Evolutionary conservation across 371 early-diverging fungal genomes (phyloP), one percentile per base, ranked within the genome.

Genomic region (Haplosporangium sp.): DNA sequence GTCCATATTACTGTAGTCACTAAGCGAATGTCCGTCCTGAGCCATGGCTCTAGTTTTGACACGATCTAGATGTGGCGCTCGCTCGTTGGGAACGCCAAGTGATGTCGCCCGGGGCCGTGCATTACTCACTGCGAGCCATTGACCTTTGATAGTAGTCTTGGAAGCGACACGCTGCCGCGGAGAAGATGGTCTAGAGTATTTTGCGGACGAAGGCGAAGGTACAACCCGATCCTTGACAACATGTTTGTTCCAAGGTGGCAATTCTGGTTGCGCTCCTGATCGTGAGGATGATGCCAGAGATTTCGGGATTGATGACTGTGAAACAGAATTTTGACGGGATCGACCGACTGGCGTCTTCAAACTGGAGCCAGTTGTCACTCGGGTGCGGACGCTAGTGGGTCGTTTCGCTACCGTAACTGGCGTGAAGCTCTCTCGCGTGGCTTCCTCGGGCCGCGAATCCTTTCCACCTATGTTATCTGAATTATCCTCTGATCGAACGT

Each of bases 61-160:
- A 12, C 21, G n/a, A 42, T 64, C 55, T 16, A 46, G 6, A 18
- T 38, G 56, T 7, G 53, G 20, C 2, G 59, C 29, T 11, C 43
- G 18, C 42, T 65, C 67, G 13, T 43, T 58, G 20, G 71, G 59
- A 7, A 57, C 60, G 5, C 55, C 51, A 41, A 66, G 29, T 5
- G 77, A 76, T 1, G 47, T 69, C 8, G 75, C 75, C 62, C 75
- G 55, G 12, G 64, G 65, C 18, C 69, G 55, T 16, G 62, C 13
- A 16, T 37, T 62, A 16, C 6, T 52, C n/a, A 67, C 52, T 36
- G 52, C 13, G 10, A 62, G 58, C 60, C 59, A 56, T 21, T 50
- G 48, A 29, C 50, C 41, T 45, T 70, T 70, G 46, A 37, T 53
- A 16, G 40, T 11, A 20, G 54, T 13, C 10, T 62, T 65, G 0